A percentile compares a stretch with the other conserved stretches of the same genome.
Evolutionary conservation across 2,329 filamentous ascomycete species (phyloP).

Genomic region (Aspergillus felis): DNA sequence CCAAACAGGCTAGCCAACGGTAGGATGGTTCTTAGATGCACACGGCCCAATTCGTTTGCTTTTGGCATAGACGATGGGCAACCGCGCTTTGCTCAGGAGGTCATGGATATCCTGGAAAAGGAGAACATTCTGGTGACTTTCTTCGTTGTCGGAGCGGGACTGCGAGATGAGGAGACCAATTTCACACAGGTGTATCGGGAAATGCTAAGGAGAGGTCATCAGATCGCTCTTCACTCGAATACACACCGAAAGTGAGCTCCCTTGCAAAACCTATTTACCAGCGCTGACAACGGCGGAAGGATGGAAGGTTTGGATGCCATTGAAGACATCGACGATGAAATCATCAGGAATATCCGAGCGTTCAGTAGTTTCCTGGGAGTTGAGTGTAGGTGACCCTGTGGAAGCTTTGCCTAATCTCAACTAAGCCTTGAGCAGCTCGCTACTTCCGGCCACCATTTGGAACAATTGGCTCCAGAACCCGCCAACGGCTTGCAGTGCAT

Average conservation of each 20-base stretch:
- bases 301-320: constrained; percentile 33
- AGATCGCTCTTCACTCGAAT: constrained; percentile 65
- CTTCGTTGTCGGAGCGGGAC: constrained; percentile 64
- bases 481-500: constrained; percentile 55
- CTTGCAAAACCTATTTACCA: constrained; percentile 3
- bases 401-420: background rate
- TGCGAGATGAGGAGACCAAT: constrained; percentile 57
- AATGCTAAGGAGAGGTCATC: constrained; percentile 60
- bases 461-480: constrained; percentile 63
- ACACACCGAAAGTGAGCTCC: constrained; percentile 58
- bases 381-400: constrained; percentile 24
- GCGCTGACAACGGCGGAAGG: constrained; percentile 15
- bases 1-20: constrained; percentile 61
- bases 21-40: constrained; percentile 60
- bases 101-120: constrained; percentile 59
- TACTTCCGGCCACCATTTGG: constrained; percentile 71
- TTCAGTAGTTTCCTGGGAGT: constrained; percentile 30
- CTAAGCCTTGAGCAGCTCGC: constrained; percentile 23
- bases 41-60: constrained; percentile 65
- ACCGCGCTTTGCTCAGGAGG: constrained; percentile 55
- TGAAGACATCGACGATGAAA: constrained; percentile 36
- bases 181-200: constrained; percentile 61
- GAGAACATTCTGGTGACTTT: constrained; percentile 65
- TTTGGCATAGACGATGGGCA: constrained; percentile 69
- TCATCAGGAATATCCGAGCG: constrained; percentile 29